Base-by-base conservation (phyloP, 768 basidiomycete species). In the Russula sp. region DNA sequence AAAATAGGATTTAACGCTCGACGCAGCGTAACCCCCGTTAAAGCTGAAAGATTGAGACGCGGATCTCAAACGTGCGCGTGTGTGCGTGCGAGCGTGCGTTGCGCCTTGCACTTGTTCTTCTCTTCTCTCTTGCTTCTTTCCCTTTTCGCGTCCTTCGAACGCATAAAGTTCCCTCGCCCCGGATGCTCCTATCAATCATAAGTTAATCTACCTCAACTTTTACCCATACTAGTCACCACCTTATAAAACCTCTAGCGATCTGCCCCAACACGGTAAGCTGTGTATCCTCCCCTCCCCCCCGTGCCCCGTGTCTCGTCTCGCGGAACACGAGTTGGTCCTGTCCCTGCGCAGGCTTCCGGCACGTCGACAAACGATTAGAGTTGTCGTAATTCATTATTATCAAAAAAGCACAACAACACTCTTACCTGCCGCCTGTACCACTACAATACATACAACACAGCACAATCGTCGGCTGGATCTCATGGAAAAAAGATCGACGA, bases 131-230 rank as follows among this genome's bases (percentile, higher is more conserved):
- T 2, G 22, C 9, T 20, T 41, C 16, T n/a, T 22, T 47, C 13
- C 22, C 36, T 22, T 11, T 36, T 48, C 36, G 20, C 22, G 4
- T 43, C 20, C 55, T 45, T 56, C 42, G 6, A 42, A 16, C 25
- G 39, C 53, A 41, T 42, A 16, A 25, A 42, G 13, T 14, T 41
- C 38, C 36, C 16, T 18, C 25, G 25, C 25, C 3, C 47, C 25
- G 48, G 48, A 6, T 7, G 0, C 43, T 25, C 59, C 51, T 54
- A 53, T 60, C 57, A 52, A 48, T 61, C 57, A 22, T 43, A 59
- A 59, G 62, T n/a, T 20, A 59, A 63, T 63, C 62, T 54, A 13
- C 51, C 61, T 49, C 43, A 39, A 7, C 32, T 2, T 8, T 56
- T 59, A 9, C 46, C 58, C 14, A 59, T 55, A 63, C n/a, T 7